Evolutionary conservation across 331 rosid genomes (phyloP).

Genomic region (Saraca asoca): DNA sequence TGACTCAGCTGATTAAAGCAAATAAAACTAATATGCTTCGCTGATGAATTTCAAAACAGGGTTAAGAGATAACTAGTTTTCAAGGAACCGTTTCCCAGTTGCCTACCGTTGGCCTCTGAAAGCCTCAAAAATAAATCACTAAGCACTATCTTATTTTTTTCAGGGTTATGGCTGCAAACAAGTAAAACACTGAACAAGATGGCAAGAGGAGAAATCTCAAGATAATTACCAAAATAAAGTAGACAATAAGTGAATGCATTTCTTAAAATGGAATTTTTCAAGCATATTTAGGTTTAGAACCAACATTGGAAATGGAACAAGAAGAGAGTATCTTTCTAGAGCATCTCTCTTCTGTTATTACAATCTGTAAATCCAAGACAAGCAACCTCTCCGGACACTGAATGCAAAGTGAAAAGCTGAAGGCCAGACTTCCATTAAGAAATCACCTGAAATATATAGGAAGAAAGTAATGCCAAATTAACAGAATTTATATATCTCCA

Average conservation of each 20-base stretch:
- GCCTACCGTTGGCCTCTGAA: not conserved
- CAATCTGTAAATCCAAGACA: slow-evolving; percentile 33
- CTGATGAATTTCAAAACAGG: not conserved
- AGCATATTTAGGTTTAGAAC: slow-evolving; percentile 13
- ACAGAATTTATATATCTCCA: not conserved
- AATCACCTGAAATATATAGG: slow-evolving; percentile 53
- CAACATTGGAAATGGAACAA: slow-evolving; percentile 21
- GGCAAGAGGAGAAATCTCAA: not conserved
- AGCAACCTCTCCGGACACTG: slow-evolving; percentile 32
- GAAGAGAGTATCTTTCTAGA: slow-evolving; percentile 33
- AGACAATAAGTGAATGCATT: slow-evolving; percentile 14
- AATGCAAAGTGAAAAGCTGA: slow-evolving; percentile 19
- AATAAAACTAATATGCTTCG: too few relatives aligned
- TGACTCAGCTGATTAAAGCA: not conserved
- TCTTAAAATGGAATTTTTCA: slow-evolving; percentile 12
- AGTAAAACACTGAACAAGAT: not conserved
- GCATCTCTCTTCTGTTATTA: slow-evolving; percentile 54
- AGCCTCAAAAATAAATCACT: not conserved
- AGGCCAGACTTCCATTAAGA: slow-evolving; percentile 32
- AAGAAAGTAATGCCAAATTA: not conserved
- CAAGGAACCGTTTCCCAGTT: not conserved
- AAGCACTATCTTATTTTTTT: not conserved
- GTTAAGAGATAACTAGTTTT: not conserved
- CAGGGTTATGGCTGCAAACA: slow-evolving; percentile 3
- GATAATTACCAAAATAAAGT: slow-evolving; percentile 8